phyloP scores from a whole-genome alignment of 164 flowering plant species.

The Magnolia sinica region DNA sequence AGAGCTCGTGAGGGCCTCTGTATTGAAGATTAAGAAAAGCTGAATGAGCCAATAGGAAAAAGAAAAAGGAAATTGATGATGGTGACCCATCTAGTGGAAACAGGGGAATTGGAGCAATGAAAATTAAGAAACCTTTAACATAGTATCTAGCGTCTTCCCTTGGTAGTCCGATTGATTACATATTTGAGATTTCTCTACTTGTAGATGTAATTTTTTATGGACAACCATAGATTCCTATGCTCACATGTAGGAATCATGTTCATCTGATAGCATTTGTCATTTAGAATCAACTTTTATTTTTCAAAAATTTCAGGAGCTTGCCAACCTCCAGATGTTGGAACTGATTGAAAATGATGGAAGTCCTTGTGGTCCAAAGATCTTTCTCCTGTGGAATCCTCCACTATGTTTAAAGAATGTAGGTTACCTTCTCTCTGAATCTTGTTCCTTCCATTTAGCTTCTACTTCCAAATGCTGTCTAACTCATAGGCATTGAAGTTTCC shows the following conservation, averaged over 20 bases:
- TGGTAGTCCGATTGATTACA: not conserved
- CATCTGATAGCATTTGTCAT: not conserved
- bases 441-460: not conserved
- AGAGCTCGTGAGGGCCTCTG: not conserved
- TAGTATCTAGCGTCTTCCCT: not conserved
- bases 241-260: not conserved
- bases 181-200: not conserved
- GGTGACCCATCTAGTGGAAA: not conserved
- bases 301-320: slow-evolving; percentile 62
- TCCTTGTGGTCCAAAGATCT: slow-evolving; percentile 75
- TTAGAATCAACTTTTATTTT: not conserved
- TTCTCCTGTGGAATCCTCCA: slow-evolving; percentile 87
- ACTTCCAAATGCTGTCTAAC: slow-evolving; percentile 6
- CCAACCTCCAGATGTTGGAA: slow-evolving; percentile 58
- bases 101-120: not conserved
- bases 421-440: slow-evolving; percentile 8
- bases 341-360: slow-evolving; percentile 93
- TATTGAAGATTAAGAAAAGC: not conserved
- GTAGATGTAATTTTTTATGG: not conserved
- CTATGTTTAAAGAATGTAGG: slow-evolving; percentile 47
- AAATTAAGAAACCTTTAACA: not conserved
- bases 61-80: not conserved
- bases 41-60: not conserved
- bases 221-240: not conserved
- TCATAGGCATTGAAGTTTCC: slow-evolving; percentile 35